Evolutionary conservation across 176 grass and related monocot genomes (phyloP).

Genomic region (Bonia amplexicaulis): DNA sequence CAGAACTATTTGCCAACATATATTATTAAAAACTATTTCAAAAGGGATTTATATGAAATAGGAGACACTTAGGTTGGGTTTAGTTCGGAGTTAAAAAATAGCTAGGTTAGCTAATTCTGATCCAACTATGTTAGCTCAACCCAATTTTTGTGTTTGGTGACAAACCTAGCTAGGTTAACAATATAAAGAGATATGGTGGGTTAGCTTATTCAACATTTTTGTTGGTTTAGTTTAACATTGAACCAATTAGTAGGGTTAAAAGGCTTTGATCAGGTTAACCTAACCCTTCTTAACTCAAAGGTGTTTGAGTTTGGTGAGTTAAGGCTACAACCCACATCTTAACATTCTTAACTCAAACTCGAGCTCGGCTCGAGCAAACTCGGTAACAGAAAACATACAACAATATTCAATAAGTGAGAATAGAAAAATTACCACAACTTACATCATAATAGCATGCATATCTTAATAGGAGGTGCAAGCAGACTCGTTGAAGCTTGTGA

Average conservation of each 20-base stretch:
- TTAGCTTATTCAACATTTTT: neutral
- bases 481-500: no score
- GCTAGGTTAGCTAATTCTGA: neutral
- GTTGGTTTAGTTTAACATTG: neutral
- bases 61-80: neutral
- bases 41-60: neutral
- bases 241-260: neutral
- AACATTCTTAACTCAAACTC: no score
- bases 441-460: no score
- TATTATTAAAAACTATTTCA: neutral
- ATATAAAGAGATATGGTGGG: neutral
- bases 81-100: neutral
- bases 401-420: no score
- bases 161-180: neutral
- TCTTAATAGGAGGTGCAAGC: no score
- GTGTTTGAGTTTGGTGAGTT: no score
- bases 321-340: no score
- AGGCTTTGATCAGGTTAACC: no score
- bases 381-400: no score
- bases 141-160: neutral
- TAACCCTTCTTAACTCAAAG: no score
- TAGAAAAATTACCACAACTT: no score
- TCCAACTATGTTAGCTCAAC: neutral
- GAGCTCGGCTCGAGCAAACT: no score
- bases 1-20: neutral